Evolutionary conservation across 2,329 filamentous ascomycete genomes (phyloP), one percentile per base, ranked within the genome.

Genomic region (Colletotrichum melonis): DNA sequence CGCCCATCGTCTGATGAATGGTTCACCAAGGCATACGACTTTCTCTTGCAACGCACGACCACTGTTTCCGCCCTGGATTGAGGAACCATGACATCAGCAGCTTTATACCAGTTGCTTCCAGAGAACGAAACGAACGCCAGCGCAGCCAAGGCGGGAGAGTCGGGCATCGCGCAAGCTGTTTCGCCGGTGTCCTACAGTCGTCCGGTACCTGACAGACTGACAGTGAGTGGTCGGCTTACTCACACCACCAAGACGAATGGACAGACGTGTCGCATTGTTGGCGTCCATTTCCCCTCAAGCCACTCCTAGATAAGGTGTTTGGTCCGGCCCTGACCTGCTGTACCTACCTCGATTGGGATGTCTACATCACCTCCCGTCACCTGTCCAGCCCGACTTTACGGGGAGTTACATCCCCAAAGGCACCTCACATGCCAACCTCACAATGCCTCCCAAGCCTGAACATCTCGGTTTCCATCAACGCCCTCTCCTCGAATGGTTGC

Each of bases 121-220:
- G 26, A 26, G 19, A 16, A 38, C 28, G 16, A 16, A n/a, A n/a
- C 8, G 19, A 16, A 42, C 38, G 19, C 19, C 60, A 35, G 32
- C 32, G 35, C 32, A 56, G 24, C 9, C 52, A 26, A 24, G 32
- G 24, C 52, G 22, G 59, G 38, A 62, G n/a, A 24, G 38, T 19
- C 59, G 38, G 24, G 38, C 38, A 30, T 58, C 55, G 55, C 28
- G 16, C 55, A 19, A 19, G 6, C 7, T n/a, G 14, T 28, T 5
- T 14, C 19, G 57, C 46, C 46, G 24, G 46, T 28, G 42, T 19
- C n/a, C 28, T 8, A 32, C 4, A 9, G 26, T 12, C 57, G 32
- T 28, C 46, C 49, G 66, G 68, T 70, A 28, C 55, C 42, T 70
- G 49, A 16, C 55, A 35, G 32, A 35, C 32, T 35, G 32, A 35